phyloP scores from a whole-genome alignment of 352 stramenopile genomes.

The Pelagophyceae sp. region DNA sequence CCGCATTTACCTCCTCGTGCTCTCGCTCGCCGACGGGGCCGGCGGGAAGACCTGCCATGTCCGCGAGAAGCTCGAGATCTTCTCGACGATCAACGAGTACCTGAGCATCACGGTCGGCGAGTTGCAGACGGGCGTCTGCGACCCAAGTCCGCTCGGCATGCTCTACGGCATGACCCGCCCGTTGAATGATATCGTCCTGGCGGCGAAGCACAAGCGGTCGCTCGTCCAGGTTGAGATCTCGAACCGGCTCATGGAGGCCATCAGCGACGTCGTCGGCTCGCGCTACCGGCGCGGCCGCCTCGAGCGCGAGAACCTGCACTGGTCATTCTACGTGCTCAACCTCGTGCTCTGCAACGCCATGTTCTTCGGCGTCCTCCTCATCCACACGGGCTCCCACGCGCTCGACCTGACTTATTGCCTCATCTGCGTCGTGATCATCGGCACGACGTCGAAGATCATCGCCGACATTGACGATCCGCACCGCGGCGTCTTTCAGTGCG shows the following conservation, averaged over 20 bases:
- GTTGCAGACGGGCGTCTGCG: not conserved
- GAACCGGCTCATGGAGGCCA: not conserved
- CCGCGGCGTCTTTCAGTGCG: not conserved
- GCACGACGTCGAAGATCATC: not conserved
- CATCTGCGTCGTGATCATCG: not conserved
- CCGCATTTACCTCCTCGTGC: not conserved
- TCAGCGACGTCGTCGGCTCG: not conserved
- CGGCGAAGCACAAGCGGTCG: too few relatives aligned
- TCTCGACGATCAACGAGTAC: not conserved
- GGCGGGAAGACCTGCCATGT: too few relatives aligned
- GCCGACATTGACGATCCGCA: not conserved
- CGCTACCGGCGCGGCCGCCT: not conserved
- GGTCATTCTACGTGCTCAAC: not conserved
- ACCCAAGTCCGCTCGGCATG: not conserved
- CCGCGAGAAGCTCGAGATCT: not conserved
- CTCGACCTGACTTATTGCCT: not conserved
- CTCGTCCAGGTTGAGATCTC: not conserved
- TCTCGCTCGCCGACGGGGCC: not conserved
- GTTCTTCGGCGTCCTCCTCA: not conserved
- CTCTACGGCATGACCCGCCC: not conserved
- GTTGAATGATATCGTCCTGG: not conserved
- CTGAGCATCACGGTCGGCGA: not conserved
- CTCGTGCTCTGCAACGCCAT: slow-evolving; percentile 1
- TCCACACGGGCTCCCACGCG: not conserved
- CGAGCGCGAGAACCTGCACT: not conserved